Evolutionary conservation across 805 yeast genomes (phyloP), one percentile per base, ranked within the genome.

Genomic region (Hanseniaspora guilliermondii): DNA sequence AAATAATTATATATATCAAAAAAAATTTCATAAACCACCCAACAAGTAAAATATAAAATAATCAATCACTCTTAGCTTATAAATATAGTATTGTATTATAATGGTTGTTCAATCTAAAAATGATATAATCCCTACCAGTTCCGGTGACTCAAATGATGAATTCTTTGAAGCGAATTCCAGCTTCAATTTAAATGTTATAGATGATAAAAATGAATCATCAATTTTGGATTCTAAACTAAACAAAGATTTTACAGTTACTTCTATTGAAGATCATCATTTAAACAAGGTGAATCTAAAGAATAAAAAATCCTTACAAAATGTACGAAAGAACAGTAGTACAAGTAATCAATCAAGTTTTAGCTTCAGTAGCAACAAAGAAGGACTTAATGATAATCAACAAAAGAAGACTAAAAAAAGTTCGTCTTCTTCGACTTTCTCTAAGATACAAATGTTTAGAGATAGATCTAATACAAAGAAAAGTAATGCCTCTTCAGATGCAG

Each of bases 91-190:
- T 11, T 30, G 1, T 19, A 22, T 11, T 14, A 22, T 39, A 22
- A 39, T 67, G 67, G 65, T 11, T 60, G 66, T 5, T 68, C 69
- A 7, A 45, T 53, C 6, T 61, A 57, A 48, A 53, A 45, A 14
- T 52, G 53, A 19, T 58, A 64, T 3, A 55, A 24, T 36, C 55
- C 60, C 19, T n/a, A 47, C 7, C 39, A 63, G n/a, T 58, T 62
- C 52, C 60, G 49, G 47, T 19, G 42, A n/a, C 49, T 37, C 5
- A 44, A 44, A 22, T 3, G 55, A 52, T 21, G 55, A 52, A n/a
- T 52, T 52, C 21, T 52, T 52, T 52, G 55, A 52, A n/a, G 55
- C 55, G 4, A 52, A 52, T 27, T 52, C 55, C 12, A 52, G 55
- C 27, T 30, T 44, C 3, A 39, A 42, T 6, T 11, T 24, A 2